These are phyloP conservation scores for Spongispora temasekensis DNA, from an alignment of 1,284 basidiomycete species.

Conservation along the genomic window DNA sequence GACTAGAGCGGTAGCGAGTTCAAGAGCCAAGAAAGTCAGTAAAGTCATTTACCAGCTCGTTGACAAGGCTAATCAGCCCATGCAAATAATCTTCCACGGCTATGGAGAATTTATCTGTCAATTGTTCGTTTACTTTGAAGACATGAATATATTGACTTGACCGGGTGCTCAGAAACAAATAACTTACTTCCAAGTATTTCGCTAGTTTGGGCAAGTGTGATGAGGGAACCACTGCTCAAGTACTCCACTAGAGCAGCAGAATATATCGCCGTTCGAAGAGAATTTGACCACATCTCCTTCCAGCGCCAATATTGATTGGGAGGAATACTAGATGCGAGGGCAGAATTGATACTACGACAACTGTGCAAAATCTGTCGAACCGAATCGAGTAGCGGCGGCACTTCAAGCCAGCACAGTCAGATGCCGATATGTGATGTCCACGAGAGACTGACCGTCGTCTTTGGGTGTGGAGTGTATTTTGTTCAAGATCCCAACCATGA, in stretches of 20 bases:
- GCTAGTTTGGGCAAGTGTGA: constrained; percentile 55
- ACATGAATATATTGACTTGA: constrained; percentile 7
- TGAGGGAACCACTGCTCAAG: constrained; percentile 58
- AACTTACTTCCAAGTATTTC: constrained; percentile 67
- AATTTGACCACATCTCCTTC: constrained; percentile 77
- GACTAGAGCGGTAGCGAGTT: constrained; percentile 49
- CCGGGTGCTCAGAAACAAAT: constrained; percentile 1
- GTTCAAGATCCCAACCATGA: constrained; percentile 66
- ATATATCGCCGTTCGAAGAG: constrained; percentile 65
- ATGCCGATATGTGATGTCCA: constrained; percentile 8
- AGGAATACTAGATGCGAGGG: constrained; percentile 59
- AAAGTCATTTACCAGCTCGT: constrained; percentile 65
- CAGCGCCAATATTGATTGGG: constrained; percentile 79
- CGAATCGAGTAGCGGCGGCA: constrained; percentile 57
- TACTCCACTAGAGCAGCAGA: constrained; percentile 67
- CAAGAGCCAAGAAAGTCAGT: background rate
- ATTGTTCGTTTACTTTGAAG: constrained; percentile 63
- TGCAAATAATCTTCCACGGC: constrained; percentile 86
- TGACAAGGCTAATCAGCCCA: constrained; percentile 76
- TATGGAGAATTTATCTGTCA: constrained; percentile 66
- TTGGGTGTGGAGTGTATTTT: constrained; percentile 75
- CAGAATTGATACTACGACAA: constrained; percentile 53
- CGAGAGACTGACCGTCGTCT: constrained; percentile 49
- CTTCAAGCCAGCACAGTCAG: constrained; percentile 38
- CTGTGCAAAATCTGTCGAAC: constrained; percentile 55